Percentiles rank a stretch among this genome's conserved stretches.
Conservation (phyloP, 345 rosid species). For the Sonneratia caseolaris region DNA sequence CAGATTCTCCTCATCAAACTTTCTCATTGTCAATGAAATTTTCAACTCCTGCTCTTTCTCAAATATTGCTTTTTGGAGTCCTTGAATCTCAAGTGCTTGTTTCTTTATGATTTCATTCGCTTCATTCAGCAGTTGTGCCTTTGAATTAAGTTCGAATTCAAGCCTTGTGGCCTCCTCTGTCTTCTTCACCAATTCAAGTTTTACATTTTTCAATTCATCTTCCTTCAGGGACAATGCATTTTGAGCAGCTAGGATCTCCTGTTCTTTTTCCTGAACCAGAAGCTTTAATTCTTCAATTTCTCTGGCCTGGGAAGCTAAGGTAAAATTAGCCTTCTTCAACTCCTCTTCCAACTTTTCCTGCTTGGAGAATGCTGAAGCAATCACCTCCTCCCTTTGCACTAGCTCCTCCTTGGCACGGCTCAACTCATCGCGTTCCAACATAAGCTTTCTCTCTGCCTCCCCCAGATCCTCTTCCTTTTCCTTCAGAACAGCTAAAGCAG, state of each 20-base stretch:
- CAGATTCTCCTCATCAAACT: constrained; percentile 55
- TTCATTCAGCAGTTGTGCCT: constrained; percentile 47
- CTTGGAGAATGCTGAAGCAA: constrained; percentile 38
- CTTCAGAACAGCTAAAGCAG: constrained; percentile 52
- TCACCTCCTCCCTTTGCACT: constrained; percentile 37
- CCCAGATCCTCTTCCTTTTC: constrained; percentile 61
- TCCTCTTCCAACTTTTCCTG: constrained; percentile 51
- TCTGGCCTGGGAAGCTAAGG: constrained; percentile 56
- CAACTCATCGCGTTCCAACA: constrained; percentile 42
- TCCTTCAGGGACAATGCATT: constrained; percentile 44
- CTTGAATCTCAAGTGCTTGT: constrained; percentile 53
- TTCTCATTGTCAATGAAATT: constrained; percentile 26
- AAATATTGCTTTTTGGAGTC: constrained; percentile 33
- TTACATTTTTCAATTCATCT: constrained; percentile 42
- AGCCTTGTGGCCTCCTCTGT: constrained; percentile 36
- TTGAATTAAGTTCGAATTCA: constrained; percentile 35
- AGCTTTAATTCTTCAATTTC: constrained; percentile 57
- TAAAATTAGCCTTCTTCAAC: constrained; percentile 39
- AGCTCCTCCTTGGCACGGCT: constrained; percentile 44
- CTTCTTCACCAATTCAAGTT: constrained; percentile 33
- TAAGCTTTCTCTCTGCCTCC: constrained; percentile 42
- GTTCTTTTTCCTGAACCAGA: constrained; percentile 42
- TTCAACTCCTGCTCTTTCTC: constrained; percentile 64
- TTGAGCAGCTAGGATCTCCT: constrained; percentile 32
- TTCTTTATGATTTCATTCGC: constrained; percentile 53